Base-by-base conservation (phyloP, 2,329 filamentous ascomycete species). In the Coniochaeta pulveracea region DNA sequence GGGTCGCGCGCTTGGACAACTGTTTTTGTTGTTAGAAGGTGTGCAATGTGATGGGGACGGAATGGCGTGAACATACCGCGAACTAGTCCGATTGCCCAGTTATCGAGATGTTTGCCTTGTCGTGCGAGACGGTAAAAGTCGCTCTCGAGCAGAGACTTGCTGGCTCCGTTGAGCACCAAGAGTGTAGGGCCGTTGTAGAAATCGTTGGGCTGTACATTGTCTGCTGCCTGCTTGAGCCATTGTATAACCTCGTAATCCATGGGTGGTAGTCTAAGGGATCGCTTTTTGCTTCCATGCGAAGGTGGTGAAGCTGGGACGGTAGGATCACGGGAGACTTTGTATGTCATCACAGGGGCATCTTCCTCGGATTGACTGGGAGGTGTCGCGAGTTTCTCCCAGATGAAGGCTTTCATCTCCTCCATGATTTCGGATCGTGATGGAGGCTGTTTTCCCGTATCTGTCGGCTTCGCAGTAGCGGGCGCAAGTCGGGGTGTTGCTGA, bases 111-210 rank as follows among this genome's bases (percentile, higher is more conserved):
- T 34, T 62, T 55, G 28, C 74, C 72, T 45, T 66, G 70, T 2
- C 69, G 68, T 5, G 74, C 66, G 12, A 86, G 55, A 35, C 81
- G 76, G 41, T 73, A 66, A 54, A 89, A 88, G 56, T 89, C 83
- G 42, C 68, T 70, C 44, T 78, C 70, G 14, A 63, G 61, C 26
- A 88, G 63, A 14, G 69, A 66, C 36, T 64, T 65, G 45, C 70
- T 73, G 6, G 72, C 66, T 24, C 72, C 68, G 14, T 61, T 61
- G 23, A 86, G 55, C 26, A 77, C 60, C 25, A 88, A 61, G 6
- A 55, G 41, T 3, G 47, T 43, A 16, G 48, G 36, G 10, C 32
- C 33, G 26, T 28, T 27, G 27, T 12, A 9, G 17, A 16, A 16
- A n/a, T 17, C 11, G n/a, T n/a, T n/a, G n/a, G n/a, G n/a, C n/a